phyloP scores from a whole-genome alignment of 2,329 filamentous ascomycete species.

The Monascus ruber region DNA sequence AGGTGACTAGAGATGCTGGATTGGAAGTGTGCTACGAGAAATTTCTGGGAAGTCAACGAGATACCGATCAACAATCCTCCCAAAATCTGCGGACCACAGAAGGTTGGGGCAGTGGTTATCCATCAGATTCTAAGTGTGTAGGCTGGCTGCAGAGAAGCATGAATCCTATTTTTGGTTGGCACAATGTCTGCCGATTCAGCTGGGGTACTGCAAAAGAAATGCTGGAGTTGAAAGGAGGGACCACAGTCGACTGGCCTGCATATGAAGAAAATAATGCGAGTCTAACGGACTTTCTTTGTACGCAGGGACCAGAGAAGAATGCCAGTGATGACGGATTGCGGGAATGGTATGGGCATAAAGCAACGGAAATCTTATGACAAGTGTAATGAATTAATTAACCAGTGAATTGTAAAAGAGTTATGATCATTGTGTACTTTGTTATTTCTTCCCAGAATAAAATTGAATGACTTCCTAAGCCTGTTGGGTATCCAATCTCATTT shows the following conservation, averaged over 20 bases:
- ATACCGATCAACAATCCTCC: conserved; percentile 12
- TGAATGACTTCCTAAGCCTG: too few relatives aligned
- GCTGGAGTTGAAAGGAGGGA: conserved; percentile 62
- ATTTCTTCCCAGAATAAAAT: too few relatives aligned
- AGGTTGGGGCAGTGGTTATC: conserved; percentile 86
- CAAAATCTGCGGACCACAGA: conserved; percentile 23
- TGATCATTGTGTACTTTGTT: too few relatives aligned
- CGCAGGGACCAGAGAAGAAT: conserved; percentile 28
- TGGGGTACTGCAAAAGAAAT: conserved; percentile 94
- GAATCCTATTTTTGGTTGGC: conserved; percentile 93
- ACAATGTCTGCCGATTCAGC: conserved; percentile 81
- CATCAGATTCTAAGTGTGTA: conserved; percentile 70
- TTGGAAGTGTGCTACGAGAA: conserved; percentile 64
- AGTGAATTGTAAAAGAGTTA: too few relatives aligned
- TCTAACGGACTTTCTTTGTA: conserved; percentile 65
- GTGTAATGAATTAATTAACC: too few relatives aligned
- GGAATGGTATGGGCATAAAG: conserved; percentile 64
- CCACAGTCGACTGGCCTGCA: conserved; percentile 73
- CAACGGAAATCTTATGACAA: conserved; percentile 59
- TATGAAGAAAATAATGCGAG: conserved; percentile 59
- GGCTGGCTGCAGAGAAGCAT: conserved; percentile 76
- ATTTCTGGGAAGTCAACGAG: conserved; percentile 26
- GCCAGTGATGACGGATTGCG: conserved; percentile 58
- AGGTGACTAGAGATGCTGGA: conserved; percentile 86
- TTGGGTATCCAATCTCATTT: too few relatives aligned